Evolutionary conservation across 2,329 filamentous ascomycete genomes (phyloP), one percentile per base, ranked within the genome.

Genomic region (Karstenula rhodostoma): DNA sequence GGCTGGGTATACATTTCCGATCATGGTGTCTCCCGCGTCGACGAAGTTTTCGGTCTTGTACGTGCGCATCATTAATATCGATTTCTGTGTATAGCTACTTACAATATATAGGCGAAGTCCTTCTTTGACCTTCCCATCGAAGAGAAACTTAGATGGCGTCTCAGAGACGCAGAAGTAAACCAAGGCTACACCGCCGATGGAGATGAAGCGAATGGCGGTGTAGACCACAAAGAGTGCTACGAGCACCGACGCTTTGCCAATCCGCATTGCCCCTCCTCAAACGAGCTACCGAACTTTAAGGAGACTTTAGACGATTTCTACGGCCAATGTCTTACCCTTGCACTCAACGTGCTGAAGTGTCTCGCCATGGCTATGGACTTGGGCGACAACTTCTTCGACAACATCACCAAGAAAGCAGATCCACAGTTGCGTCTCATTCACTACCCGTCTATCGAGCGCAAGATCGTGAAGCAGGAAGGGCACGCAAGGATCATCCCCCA

Each of bases 1-100:
- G 79, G 79, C 2, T 81, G 80, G 67, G 78, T 80, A n/a, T 80
- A 80, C 54, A 66, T 82, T 29, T 73, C 74, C 59, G 79, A 79
- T 44, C 77, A 80, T 57, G 77, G 77, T 8, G 69, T 82, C 0
- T 64, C 71, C 25, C 60, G 68, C 23, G 68, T 80, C 1, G 72
- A 75, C 32, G 60, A 72, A 46, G 67, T 69, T 4, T 75, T 76
- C 46, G 56, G 32, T 32, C 67, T 72, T 40, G 73, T 73, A 56
- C 22, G 70, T 66, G 32, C n/a, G n/a, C n/a, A 23, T 15, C 1
- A 47, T 10, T 10, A 23, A 46, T 17, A 9, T 27, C 17, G n/a
- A 22, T 12, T 19, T 42, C 5, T 1, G 29, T 22, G 12, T 23
- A 23, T n/a, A 29, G 5, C 37, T 25, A 44, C 17, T n/a, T 9